phyloP scores from a whole-genome alignment of 108 stramenopile species.

The Nannochloropsis gaditana region DNA sequence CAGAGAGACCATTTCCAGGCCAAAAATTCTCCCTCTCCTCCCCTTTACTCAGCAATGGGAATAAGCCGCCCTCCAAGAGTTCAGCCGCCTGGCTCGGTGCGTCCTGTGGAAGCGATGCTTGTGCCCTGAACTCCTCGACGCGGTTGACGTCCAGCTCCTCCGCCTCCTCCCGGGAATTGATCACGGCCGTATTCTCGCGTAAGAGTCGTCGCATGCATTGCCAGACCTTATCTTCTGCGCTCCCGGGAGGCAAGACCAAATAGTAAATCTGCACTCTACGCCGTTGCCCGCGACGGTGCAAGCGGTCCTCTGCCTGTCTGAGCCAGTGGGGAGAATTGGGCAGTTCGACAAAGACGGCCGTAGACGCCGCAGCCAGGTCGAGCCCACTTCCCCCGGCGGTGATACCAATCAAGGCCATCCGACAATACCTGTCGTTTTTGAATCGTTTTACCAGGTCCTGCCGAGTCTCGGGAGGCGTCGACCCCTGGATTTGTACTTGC shows the following conservation, averaged over 20 bases:
- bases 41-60: too few relatives aligned
- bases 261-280: constrained; percentile 75
- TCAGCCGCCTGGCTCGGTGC: too few relatives aligned
- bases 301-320: constrained; percentile 95
- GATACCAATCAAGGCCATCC: constrained; percentile 82
- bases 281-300: constrained; percentile 92
- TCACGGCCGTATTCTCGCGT: constrained; percentile 30
- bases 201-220: constrained; percentile 38
- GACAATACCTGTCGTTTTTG: constrained; percentile 70
- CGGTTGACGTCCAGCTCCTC: constrained; percentile 36
- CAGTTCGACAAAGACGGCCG: constrained; percentile 92
- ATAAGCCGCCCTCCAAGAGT: too few relatives aligned
- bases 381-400: constrained; percentile 95
- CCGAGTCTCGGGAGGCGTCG: not conserved
- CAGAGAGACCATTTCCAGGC: too few relatives aligned
- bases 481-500: not conserved
- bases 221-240: constrained; percentile 43
- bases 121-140: constrained; percentile 20
- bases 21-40: too few relatives aligned
- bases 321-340: constrained; percentile 93
- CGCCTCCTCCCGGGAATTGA: constrained; percentile 28
- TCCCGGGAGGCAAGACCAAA: constrained; percentile 59
- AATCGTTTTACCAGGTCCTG: constrained; percentile 60
- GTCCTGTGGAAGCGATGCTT: not conserved
- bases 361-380: constrained; percentile 87